These are phyloP conservation scores for Saturnispora gosingensis DNA, from an alignment of 805 yeast species.

Conservation along the genomic window DNA sequence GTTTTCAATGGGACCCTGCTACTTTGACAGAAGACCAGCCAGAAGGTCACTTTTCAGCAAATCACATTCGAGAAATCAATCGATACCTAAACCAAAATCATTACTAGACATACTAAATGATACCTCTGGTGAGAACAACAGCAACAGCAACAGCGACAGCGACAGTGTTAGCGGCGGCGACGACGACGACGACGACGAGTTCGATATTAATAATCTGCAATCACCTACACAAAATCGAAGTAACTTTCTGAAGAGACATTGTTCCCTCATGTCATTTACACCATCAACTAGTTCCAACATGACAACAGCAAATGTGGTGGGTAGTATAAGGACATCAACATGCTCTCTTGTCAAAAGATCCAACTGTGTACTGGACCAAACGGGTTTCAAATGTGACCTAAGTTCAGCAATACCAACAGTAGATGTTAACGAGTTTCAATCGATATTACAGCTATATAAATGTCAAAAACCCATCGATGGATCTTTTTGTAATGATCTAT, in stretches of 20 bases:
- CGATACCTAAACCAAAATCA: constrained; percentile 1
- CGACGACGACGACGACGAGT: background rate
- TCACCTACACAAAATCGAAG: constrained; percentile 7
- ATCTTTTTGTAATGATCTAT: constrained; percentile 32
- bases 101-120: background rate
- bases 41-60: background rate
- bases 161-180: background rate
- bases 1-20: background rate
- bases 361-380: constrained; percentile 3
- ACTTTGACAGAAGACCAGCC: background rate
- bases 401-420: constrained; percentile 53
- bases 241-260: constrained; percentile 1
- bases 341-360: background rate
- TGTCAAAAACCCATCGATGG: constrained; percentile 15
- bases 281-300: background rate
- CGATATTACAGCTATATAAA: constrained; percentile 36
- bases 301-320: background rate
- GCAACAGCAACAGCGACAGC: background rate
- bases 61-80: background rate
- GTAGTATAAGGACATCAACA: background rate
- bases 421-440: constrained; percentile 45
- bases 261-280: constrained; percentile 1
- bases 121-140: background rate
- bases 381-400: background rate
- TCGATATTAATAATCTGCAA: background rate